Conservation (phyloP, 805 yeast species). For the Blastobotrys robertii region DNA sequence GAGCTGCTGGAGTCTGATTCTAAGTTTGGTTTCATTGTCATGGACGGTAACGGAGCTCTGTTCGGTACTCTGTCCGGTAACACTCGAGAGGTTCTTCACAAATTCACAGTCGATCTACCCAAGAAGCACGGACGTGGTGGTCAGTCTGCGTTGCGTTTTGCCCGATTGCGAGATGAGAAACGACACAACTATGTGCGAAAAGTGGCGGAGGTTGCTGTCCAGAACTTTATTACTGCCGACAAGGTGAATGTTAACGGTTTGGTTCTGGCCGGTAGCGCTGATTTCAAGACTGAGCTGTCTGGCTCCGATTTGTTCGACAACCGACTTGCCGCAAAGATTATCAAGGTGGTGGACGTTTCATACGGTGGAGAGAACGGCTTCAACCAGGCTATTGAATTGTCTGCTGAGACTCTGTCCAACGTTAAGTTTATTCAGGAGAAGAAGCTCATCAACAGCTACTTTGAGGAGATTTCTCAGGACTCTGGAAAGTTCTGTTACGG, state of each 20-base stretch:
- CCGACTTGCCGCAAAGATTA: slow-evolving; percentile 78
- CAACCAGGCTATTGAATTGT: slow-evolving; percentile 96
- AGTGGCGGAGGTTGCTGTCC: slow-evolving; percentile 97
- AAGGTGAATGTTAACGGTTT: slow-evolving; percentile 91
- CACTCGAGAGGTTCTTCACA: slow-evolving; percentile 91
- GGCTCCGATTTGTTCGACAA: slow-evolving; percentile 89
- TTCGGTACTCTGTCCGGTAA: slow-evolving; percentile 95
- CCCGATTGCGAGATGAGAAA: slow-evolving; percentile 97
- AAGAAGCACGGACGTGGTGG: slow-evolving; percentile 99
- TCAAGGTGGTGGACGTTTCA: slow-evolving; percentile 91
- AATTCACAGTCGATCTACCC: slow-evolving; percentile 94
- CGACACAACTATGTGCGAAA: slow-evolving; percentile 98
- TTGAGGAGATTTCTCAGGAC: slow-evolving; percentile 96
- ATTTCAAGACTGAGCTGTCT: slow-evolving; percentile 89
- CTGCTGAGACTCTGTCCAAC: slow-evolving; percentile 93
- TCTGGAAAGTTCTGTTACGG: slow-evolving; percentile 97
- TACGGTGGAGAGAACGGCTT: slow-evolving; percentile 99
- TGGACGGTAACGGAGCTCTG: slow-evolving; percentile 99
- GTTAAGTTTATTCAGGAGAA: slow-evolving; percentile 98
- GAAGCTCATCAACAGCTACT: slow-evolving; percentile 83
- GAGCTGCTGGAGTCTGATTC: slow-evolving; percentile 94
- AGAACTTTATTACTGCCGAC: slow-evolving; percentile 89
- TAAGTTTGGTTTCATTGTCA: slow-evolving; percentile 91
- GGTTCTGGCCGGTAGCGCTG: slow-evolving; percentile 98
- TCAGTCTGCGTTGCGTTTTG: slow-evolving; percentile 98